Percentiles rank a stretch among this genome's conserved stretches.
phyloP scores from a whole-genome alignment of 805 yeast species.

The Kodamaea neixiangensis region DNA sequence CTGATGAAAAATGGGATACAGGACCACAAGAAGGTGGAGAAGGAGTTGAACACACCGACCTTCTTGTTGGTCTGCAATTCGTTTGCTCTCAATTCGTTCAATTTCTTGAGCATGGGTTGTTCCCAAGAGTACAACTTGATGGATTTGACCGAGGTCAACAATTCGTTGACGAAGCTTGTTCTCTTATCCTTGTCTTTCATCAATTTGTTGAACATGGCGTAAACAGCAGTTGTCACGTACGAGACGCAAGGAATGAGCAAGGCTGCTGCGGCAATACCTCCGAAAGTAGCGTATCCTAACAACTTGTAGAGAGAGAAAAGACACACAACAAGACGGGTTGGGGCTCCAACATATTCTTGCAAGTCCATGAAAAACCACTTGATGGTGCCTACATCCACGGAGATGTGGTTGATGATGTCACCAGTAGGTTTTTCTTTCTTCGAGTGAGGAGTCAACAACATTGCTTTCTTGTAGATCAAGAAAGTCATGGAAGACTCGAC shows the following conservation, averaged over 20 bases:
- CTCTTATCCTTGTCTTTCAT: slow-evolving; percentile 40
- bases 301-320: slow-evolving; percentile 35
- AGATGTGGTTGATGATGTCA: slow-evolving; percentile 34
- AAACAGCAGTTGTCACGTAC: slow-evolving; percentile 27
- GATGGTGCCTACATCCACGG: slow-evolving; percentile 29
- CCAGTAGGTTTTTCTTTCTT: slow-evolving; percentile 34
- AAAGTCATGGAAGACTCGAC: slow-evolving; percentile 25
- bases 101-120: slow-evolving; percentile 36
- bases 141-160: slow-evolving; percentile 38
- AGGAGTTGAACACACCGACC: slow-evolving; percentile 36
- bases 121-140: slow-evolving; percentile 47
- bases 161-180: slow-evolving; percentile 39
- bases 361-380: slow-evolving; percentile 18
- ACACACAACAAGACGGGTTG: slow-evolving; percentile 27
- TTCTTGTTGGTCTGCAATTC: slow-evolving; percentile 31
- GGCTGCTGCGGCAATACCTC: slow-evolving; percentile 34
- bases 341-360: slow-evolving; percentile 24
- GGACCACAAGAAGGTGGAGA: slow-evolving; percentile 36
- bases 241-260: slow-evolving; percentile 35
- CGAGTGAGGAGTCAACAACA: slow-evolving; percentile 32
- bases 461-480: slow-evolving; percentile 30
- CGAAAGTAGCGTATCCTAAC: slow-evolving; percentile 37
- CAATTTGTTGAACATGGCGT: slow-evolving; percentile 24
- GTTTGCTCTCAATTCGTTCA: slow-evolving; percentile 34
- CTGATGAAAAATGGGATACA: slow-evolving; percentile 40